phyloP scores from a whole-genome alignment of 768 basidiomycete genomes.

The Amanita phalloides region DNA sequence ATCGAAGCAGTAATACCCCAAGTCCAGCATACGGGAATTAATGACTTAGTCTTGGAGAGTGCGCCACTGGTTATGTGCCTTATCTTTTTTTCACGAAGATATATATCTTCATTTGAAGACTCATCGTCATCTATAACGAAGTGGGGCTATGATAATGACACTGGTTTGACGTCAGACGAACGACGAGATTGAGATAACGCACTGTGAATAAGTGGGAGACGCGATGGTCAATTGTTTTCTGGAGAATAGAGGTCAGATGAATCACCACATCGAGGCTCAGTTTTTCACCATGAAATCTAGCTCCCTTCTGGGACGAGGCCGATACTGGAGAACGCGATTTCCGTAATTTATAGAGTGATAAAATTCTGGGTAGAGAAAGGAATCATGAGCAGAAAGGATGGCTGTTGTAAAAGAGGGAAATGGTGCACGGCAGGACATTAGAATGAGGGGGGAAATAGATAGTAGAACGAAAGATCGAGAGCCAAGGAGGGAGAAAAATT shows the following conservation, averaged over 20 bases:
- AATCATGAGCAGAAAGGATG: slow-evolving; percentile 2
- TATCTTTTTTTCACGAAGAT: not conserved
- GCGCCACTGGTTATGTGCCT: not conserved
- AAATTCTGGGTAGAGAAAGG: not conserved
- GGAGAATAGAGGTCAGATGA: not conserved
- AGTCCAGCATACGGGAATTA: slow-evolving; percentile 1
- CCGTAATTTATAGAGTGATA: not conserved
- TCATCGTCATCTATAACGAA: not conserved
- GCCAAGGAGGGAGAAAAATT: not conserved
- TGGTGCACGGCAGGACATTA: not conserved
- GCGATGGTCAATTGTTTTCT: not conserved
- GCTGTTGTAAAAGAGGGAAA: slow-evolving; percentile 4
- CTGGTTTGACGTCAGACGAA: not conserved
- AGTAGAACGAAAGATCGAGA: not conserved
- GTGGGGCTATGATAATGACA: not conserved
- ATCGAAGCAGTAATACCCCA: not conserved
- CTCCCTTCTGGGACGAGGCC: not conserved
- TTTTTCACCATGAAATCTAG: slow-evolving; percentile 1
- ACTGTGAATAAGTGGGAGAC: not conserved
- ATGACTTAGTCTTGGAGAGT: not conserved
- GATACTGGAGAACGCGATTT: not conserved
- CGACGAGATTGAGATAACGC: not conserved
- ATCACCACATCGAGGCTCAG: not conserved
- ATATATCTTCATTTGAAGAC: not conserved
- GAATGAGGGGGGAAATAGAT: not conserved